Base-by-base conservation (phyloP, 2,329 filamentous ascomycete species). In the Trichoderma afroharzianum region DNA sequence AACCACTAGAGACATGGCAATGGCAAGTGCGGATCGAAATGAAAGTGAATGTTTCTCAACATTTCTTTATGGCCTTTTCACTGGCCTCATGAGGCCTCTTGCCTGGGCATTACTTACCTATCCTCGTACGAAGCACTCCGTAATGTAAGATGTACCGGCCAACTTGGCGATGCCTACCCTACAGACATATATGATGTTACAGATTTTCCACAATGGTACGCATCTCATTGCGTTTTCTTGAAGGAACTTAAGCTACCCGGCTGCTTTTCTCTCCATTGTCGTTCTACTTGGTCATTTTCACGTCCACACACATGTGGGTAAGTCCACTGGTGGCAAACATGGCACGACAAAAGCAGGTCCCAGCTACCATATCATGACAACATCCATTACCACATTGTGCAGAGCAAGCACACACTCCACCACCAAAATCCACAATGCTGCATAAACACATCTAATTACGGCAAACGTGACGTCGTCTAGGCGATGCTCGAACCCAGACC, bases 301-400 rank as follows among this genome's bases (percentile, higher is more conserved):
- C 21, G 5, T 53, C 9, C n/a, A 24, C 9, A 53, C 28, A 12
- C 53, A 24, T 39, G 26, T 30, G 24, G 39, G 28, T 30, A 30
- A 32, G 32, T 4, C 50, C 24, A 18, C 32, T 24, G 21, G 21
- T 58, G 63, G 53, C 30, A 24, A 21, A 15, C 24, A 21, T 32
- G n/a, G 55, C n/a, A 26, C 30, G 63, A 57, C 43, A 15, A 30
- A 36, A 21, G 30, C 24, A 24, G 32, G 15, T 9, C 33, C 33
- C n/a, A 36, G 21, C 18, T 30, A 12, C n/a, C 61, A 36, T 43
- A 50, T 39, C 33, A 47, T 68, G 64, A 61, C 64, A 59, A 24
- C 36, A 68, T 68, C 28, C 36, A 68, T 61, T 68, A 55, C 64
- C 64, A 61, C 64, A 47, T 28, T 28, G 55, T 58, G 55, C 55